Evolutionary conservation across 1,284 basidiomycete species (phyloP), one percentile per base, ranked within the genome.

Genomic region (Boletus smithii): DNA sequence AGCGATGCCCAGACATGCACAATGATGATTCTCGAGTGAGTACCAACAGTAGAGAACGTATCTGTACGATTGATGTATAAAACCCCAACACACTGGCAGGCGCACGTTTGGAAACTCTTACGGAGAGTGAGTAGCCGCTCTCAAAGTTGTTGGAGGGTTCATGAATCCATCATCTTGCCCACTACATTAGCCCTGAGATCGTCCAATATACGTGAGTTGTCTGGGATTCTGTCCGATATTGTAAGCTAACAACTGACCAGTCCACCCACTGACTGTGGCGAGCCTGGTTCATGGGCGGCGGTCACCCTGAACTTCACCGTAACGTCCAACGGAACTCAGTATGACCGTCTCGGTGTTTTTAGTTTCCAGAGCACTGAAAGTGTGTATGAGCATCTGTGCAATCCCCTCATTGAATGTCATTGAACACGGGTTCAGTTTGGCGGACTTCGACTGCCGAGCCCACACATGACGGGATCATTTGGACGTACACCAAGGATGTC

Each of bases 381-480:
- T 84, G 55, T 53, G 79, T 66, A 16, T 7, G n/a, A 17, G 3
- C 1, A 5, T 41, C 13, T 34, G 18, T 30, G 22, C 18, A 13
- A 24, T 23, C 5, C 23, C 14, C 17, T 29, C 0, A 14, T 39
- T 14, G 5, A n/a, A 17, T 41, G 10, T 38, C 18, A 24, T 51
- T 46, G 16, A 44, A 34, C 48, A n/a, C 29, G 16, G 11, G 35
- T 31, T 33, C 39, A 72, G 84, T 90, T 42, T 88, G 87, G 87
- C 74, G 87, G 30, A 88, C 84, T 17, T 88, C 85, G 0, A 90
- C 87, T 13, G 83, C 87, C 0, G 87, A 90, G 60, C 87, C 87
- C 1, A 84, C 81, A 0, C 51, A 58, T 11, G 73, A 79, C 42
- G 87, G 87, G 4, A 88, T 89, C 51, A 80, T 88, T 42, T 90